These are phyloP conservation scores for Xylogone sp. DNA, from an alignment of 2,329 filamentous ascomycete species.

Conservation along the genomic window DNA sequence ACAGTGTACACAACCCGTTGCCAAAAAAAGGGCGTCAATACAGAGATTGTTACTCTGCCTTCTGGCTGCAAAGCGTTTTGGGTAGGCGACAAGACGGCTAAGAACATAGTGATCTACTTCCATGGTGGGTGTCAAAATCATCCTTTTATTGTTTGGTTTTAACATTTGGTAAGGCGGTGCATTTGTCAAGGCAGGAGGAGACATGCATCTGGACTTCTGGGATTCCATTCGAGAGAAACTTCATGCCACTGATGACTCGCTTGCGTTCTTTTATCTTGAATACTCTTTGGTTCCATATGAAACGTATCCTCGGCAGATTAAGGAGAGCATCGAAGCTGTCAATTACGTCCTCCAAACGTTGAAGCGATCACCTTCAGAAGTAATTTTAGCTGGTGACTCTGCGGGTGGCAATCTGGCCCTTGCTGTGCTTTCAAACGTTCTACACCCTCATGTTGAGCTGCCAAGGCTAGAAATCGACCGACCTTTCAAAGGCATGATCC, in stretches of 20 bases:
- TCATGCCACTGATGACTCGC: neutral
- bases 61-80: conserved; percentile 21
- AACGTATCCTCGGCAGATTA: neutral
- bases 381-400: conserved; percentile 4
- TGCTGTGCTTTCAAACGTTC: neutral
- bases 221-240: neutral
- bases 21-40: too few relatives aligned
- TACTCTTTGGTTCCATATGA: conserved; percentile 1
- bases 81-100: conserved; percentile 1
- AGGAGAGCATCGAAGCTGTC: neutral
- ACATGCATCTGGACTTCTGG: neutral
- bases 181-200: too few relatives aligned
- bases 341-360: neutral
- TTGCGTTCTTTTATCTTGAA: conserved; percentile 1
- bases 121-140: conserved; percentile 1
- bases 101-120: neutral
- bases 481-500: neutral
- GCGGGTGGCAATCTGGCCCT: conserved; percentile 2
- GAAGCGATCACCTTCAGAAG: neutral
- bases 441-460: neutral
- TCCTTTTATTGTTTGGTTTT: too few relatives aligned
- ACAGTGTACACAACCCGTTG: too few relatives aligned
- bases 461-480: neutral
- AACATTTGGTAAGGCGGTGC: too few relatives aligned
- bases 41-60: too few relatives aligned